Evolutionary conservation across 2,329 filamentous ascomycete species (phyloP).

Genomic region (Talaromyces sp.): DNA sequence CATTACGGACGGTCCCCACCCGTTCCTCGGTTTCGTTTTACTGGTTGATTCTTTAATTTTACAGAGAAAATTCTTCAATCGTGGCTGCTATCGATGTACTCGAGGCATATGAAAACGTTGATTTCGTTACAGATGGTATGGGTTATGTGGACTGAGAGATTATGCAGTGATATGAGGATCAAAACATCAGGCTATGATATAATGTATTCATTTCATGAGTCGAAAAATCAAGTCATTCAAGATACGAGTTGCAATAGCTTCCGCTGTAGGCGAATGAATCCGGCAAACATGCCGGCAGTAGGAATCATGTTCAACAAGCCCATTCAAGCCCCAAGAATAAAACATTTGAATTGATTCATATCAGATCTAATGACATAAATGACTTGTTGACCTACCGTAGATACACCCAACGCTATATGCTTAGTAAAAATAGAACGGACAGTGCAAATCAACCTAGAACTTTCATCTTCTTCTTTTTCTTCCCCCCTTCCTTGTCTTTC

Average conservation of each 20-base stretch:
- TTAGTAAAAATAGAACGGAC: background rate
- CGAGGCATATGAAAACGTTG: background rate
- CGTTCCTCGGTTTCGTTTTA: background rate
- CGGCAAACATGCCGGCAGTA: background rate
- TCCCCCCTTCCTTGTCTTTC: constrained; percentile 49
- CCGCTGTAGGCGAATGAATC: background rate
- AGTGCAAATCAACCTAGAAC: constrained; percentile 34
- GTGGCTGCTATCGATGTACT: background rate
- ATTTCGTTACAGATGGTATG: background rate
- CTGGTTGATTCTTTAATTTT: background rate
- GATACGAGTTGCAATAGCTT: background rate
- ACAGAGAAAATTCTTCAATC: background rate
- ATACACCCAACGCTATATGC: background rate
- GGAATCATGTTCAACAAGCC: background rate
- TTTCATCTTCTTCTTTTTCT: constrained; percentile 57
- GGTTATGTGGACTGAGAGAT: background rate
- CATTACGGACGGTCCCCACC: background rate
- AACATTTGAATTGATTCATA: background rate
- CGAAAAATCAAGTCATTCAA: background rate
- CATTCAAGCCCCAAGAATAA: background rate
- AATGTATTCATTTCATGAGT: constrained; percentile 7
- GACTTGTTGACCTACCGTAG: background rate
- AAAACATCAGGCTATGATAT: constrained; percentile 1
- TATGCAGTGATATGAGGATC: background rate
- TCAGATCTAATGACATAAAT: background rate